Conservation (phyloP, 1,139 yeast genomes). For the Candida mesenterica region DNA sequence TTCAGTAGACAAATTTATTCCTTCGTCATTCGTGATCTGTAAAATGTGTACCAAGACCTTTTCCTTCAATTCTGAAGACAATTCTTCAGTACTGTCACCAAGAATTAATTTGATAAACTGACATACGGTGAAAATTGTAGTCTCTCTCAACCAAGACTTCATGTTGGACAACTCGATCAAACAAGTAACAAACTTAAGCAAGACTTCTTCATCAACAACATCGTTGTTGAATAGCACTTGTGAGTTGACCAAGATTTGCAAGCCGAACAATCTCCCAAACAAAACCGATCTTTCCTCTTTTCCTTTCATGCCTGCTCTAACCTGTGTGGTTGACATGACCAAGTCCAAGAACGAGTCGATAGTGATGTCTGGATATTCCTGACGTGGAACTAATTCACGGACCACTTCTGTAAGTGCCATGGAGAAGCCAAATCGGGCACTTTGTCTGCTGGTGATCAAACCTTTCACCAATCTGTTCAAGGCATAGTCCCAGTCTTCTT, state of each 20-base stretch:
- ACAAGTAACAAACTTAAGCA: slow-evolving; percentile 39
- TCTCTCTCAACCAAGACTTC: slow-evolving; percentile 87
- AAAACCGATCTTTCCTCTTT: slow-evolving; percentile 77
- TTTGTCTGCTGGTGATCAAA: slow-evolving; percentile 73
- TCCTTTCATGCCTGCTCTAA: slow-evolving; percentile 61
- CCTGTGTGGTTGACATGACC: slow-evolving; percentile 40
- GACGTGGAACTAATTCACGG: slow-evolving; percentile 40
- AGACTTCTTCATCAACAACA: slow-evolving; percentile 26
- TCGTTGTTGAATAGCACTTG: slow-evolving; percentile 37
- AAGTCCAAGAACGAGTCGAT: slow-evolving; percentile 41
- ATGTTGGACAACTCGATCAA: slow-evolving; percentile 58
- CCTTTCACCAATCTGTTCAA: slow-evolving; percentile 77
- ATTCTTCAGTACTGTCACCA: slow-evolving; percentile 11
- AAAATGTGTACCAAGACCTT: slow-evolving; percentile 33
- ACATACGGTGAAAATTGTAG: slow-evolving; percentile 69
- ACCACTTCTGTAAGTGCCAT: slow-evolving; percentile 81
- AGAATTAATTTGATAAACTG: slow-evolving; percentile 36
- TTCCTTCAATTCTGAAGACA: slow-evolving; percentile 20
- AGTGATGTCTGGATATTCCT: slow-evolving; percentile 31
- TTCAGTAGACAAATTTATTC: slow-evolving; percentile 68
- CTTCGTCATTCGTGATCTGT: slow-evolving; percentile 46
- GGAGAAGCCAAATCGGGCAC: slow-evolving; percentile 86
- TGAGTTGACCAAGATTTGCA: slow-evolving; percentile 70
- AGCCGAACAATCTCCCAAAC: slow-evolving; percentile 84
- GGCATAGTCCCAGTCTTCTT: slow-evolving; percentile 79